phyloP scores from a whole-genome alignment of 345 rosid genomes.

The Salix purpurea region DNA sequence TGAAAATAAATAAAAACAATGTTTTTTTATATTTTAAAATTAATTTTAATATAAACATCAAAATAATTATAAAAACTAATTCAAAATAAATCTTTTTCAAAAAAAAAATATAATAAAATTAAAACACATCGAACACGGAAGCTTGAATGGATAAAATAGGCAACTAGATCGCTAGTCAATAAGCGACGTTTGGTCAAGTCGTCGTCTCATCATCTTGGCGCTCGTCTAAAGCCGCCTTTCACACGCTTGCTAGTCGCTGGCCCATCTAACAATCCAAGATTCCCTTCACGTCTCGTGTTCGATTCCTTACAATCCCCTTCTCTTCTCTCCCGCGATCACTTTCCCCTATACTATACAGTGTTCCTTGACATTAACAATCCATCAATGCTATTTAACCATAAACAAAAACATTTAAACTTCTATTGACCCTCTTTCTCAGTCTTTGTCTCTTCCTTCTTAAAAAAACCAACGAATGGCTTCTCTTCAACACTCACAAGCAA shows the following conservation, averaged over 20 bases:
- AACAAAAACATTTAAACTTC: neutral
- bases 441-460: neutral
- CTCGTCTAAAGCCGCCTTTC: neutral
- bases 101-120: no score
- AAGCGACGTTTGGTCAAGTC: neutral
- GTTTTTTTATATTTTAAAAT: no score
- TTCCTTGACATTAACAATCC: neutral
- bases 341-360: neutral
- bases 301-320: constrained; percentile 23
- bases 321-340: constrained; percentile 5
- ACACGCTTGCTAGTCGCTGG: neutral
- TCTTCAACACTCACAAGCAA: constrained; percentile 39
- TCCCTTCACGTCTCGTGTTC: constrained; percentile 37
- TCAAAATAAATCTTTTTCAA: no score
- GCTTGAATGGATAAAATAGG: no score
- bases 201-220: neutral
- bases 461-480: constrained; percentile 42
- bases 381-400: neutral
- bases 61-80: no score
- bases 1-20: no score
- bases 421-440: neutral
- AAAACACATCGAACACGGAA: no score
- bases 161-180: neutral
- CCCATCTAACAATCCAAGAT: constrained; percentile 1
- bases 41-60: no score